Evolutionary conservation across 345 rosid genomes (phyloP).

Genomic region (Rhizophora apiculata): DNA sequence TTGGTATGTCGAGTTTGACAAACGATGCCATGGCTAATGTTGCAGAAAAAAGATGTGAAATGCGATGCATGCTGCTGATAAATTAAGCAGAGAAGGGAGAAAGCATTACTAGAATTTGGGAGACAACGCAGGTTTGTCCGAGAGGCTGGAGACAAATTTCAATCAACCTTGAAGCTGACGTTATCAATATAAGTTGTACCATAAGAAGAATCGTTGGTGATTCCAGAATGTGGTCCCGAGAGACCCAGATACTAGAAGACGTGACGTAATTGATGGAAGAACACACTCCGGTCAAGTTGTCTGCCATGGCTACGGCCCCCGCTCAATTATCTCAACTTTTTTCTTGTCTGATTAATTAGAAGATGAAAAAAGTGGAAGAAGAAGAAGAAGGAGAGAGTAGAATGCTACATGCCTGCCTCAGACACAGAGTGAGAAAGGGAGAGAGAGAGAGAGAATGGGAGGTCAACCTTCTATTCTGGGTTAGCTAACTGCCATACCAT

Average conservation of each 20-base stretch:
- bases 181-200: constrained; percentile 20
- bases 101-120: constrained; percentile 28
- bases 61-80: background rate
- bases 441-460: background rate
- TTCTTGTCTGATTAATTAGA: too few species aligned
- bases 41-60: too few species aligned
- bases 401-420: background rate
- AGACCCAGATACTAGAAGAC: constrained; percentile 9
- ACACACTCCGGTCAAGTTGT: constrained; percentile 16
- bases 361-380: background rate
- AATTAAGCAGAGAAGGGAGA: background rate
- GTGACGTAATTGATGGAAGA: background rate
- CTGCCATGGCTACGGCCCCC: background rate
- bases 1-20: too few species aligned
- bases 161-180: constrained; percentile 13
- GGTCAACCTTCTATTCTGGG: constrained; percentile 6
- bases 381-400: too few species aligned
- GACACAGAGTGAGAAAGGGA: background rate
- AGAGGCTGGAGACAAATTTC: constrained; percentile 20
- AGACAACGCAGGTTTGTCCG: constrained; percentile 23
- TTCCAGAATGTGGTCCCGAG: background rate
- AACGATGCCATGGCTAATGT: too few species aligned
- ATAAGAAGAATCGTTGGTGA: constrained; percentile 19
- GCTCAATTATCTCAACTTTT: too few species aligned
- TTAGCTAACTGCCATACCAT: background rate